Conservation (phyloP, 1,139 yeast genomes). For the Zygotorulaspora mrakii region DNA sequence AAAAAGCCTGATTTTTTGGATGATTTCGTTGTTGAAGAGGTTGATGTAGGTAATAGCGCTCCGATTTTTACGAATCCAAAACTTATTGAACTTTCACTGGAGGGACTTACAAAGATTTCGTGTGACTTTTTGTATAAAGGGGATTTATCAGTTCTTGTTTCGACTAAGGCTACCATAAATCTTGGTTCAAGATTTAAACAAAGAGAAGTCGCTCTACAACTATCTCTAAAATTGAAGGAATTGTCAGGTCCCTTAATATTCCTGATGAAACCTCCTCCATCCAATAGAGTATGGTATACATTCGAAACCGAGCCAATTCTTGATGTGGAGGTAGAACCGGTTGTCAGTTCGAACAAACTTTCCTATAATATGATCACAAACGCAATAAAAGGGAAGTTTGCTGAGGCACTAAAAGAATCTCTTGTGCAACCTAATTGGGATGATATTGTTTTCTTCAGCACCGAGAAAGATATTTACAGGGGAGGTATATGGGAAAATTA, state of each 20-base stretch:
- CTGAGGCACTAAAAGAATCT: slow-evolving; percentile 74
- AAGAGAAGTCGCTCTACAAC: slow-evolving; percentile 70
- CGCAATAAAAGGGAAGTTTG: slow-evolving; percentile 70
- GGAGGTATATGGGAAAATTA: slow-evolving; percentile 82
- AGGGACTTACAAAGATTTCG: slow-evolving; percentile 68
- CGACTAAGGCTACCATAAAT: slow-evolving; percentile 72
- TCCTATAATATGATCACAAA: slow-evolving; percentile 75
- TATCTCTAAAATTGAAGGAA: slow-evolving; percentile 65
- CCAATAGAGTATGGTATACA: slow-evolving; percentile 85
- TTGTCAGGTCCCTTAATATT: slow-evolving; percentile 72
- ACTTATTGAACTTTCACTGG: slow-evolving; percentile 68
- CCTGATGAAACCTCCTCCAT: slow-evolving; percentile 81
- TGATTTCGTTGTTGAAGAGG: slow-evolving; percentile 66
- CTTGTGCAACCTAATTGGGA: slow-evolving; percentile 86
- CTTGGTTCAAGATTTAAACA: slow-evolving; percentile 73
- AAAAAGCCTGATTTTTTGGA: slow-evolving; percentile 85
- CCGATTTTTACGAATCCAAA: slow-evolving; percentile 77
- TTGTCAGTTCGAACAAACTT: slow-evolving; percentile 77
- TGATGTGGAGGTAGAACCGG: slow-evolving; percentile 76
- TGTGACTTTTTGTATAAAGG: slow-evolving; percentile 69
- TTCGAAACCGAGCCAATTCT: slow-evolving; percentile 76
- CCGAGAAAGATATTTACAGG: slow-evolving; percentile 65
- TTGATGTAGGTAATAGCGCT: slow-evolving; percentile 75
- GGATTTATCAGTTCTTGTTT: slow-evolving; percentile 64
- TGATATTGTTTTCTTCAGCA: slow-evolving; percentile 68